A percentile compares a stretch with the other conserved stretches of the same genome.
phyloP scores from a whole-genome alignment of 163 green algal genomes.

The Coccomyxa subellipsoidea region DNA sequence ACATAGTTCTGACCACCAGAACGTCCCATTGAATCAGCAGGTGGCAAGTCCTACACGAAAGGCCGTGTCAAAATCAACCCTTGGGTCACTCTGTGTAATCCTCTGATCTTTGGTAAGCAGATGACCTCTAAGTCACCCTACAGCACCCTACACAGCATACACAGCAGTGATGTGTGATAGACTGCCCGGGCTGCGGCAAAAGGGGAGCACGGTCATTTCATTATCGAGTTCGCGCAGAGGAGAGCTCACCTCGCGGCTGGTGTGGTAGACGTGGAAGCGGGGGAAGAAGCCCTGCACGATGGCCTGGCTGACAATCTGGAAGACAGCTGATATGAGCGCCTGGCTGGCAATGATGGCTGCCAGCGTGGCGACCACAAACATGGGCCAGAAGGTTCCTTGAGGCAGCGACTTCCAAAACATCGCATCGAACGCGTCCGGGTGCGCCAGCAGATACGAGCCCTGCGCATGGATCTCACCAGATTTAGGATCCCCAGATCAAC shows the following conservation, averaged over 20 bases:
- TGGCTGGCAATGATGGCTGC: slow-evolving; percentile 61
- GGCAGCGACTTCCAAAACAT: slow-evolving; percentile 25
- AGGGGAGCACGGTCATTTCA: too few species aligned
- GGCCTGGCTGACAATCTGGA: slow-evolving; percentile 45
- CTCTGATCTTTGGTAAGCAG: too few species aligned
- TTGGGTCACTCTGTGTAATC: too few species aligned
- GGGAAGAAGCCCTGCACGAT: slow-evolving; percentile 65
- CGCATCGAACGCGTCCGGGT: neutral
- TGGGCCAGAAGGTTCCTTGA: slow-evolving; percentile 37
- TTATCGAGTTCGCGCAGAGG: too few species aligned
- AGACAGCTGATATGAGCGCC: slow-evolving; percentile 43
- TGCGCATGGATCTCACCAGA: neutral
- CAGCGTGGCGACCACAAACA: slow-evolving; percentile 50
- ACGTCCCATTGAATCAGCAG: too few species aligned
- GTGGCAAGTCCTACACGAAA: too few species aligned
- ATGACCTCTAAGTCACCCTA: too few species aligned
- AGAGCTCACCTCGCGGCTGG: slow-evolving; percentile 21
- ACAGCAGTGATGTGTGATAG: too few species aligned
- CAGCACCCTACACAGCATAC: too few species aligned
- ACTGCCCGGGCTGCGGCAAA: too few species aligned
- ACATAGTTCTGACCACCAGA: too few species aligned
- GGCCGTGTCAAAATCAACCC: too few species aligned
- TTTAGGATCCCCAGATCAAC: neutral
- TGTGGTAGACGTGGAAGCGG: slow-evolving; percentile 61
- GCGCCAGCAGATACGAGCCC: slow-evolving; percentile 11